Evolutionary conservation across 2,329 filamentous ascomycete genomes (phyloP), one percentile per base, ranked within the genome.

Genomic region (Chrysosporium queenslandicum): DNA sequence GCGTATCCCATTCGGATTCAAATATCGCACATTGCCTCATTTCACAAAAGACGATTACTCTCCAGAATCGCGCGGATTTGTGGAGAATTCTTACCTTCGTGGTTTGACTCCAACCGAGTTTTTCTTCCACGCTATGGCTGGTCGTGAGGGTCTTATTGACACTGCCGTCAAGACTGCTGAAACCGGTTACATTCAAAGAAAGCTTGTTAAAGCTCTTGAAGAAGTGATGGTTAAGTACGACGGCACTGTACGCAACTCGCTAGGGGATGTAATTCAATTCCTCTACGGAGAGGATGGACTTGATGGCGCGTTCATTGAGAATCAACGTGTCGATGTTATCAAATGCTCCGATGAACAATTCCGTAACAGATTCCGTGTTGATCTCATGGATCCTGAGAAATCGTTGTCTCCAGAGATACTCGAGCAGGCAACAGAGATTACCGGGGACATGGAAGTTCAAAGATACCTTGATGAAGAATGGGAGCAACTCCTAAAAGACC

Each of bases 61-160:
- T 18, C 89, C 92, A 9, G 90, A 96, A 67, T 91, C 92, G 42
- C 85, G 92, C 74, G 92, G 92, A 39, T 98, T 98, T 65, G 92
- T 98, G 18, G 92, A 98, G 71, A 98, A 98, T 72, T 98, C 92
- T 0, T 98, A 98, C 63, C 80, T 98, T 11, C 87, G 92, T 75
- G 92, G 92, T 52, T 74, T 98, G 54, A 98, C 94, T 0, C 92
- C 92, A 0, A 85, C 87, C 0, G 92, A 98, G 62, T 98, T 98
- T 74, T 98, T 96, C 76, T 98, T 98, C 79, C 92, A 98, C 79
- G 92, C 92, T 66, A 98, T 98, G 92, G 92, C 92, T 77, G 92
- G 92, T 88, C 83, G 92, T 76, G 92, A 98, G 73, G 92, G 92
- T 94, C 78, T 98, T 52, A 98, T 98, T 62, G 92, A 98, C 78